Evolutionary conservation across 768 basidiomycete genomes (phyloP), one percentile per base, ranked within the genome.

Genomic region (Cystofilobasidium macerans): DNA sequence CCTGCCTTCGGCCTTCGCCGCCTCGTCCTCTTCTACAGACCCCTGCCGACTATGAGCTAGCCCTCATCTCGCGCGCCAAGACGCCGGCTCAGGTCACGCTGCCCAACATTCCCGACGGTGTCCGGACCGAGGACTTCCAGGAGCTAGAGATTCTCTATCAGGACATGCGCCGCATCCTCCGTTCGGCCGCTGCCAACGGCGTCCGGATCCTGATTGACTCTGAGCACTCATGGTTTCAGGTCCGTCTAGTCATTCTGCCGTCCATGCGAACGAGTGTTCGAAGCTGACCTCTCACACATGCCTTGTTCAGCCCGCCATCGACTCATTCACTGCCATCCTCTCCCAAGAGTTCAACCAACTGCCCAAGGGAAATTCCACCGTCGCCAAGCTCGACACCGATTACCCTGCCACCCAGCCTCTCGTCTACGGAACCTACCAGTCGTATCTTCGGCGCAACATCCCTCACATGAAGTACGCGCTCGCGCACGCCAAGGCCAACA

Each of bases 141-240:
- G 80, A 81, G 30, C 79, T 94, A 33, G 78, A 78, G 12, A 82
- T 82, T 1, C 78, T 95, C 1, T 82, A 84, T 72, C 72, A 78
- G 2, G 83, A 86, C 70, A 77, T 95, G 51, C 72, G 78, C 24
- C 76, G 75, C 38, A 87, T 95, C 62, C 89, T 88, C 70, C 69
- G 77, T 14, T 81, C 76, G 57, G 91, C 87, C 0, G 77, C 80
- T 70, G 78, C 81, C 38, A 78, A 82, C 42, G 82, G 83, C 3
- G 83, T 93, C 0, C 82, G 81, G 69, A 76, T 95, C 35, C 82
- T 87, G 56, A 78, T 95, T 51, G 91, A 94, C 72, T 90, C 92
- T 0, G 92, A 95, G 73, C 83, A 91, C 72, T 76, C 78, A 3
- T 77, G 75, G 79, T 80, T 78, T 62, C 79, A 81, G 72, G 78